Evolutionary conservation across 208 protist genomes (phyloP).

Genomic region (Herpetomonas samuelpessoai): DNA sequence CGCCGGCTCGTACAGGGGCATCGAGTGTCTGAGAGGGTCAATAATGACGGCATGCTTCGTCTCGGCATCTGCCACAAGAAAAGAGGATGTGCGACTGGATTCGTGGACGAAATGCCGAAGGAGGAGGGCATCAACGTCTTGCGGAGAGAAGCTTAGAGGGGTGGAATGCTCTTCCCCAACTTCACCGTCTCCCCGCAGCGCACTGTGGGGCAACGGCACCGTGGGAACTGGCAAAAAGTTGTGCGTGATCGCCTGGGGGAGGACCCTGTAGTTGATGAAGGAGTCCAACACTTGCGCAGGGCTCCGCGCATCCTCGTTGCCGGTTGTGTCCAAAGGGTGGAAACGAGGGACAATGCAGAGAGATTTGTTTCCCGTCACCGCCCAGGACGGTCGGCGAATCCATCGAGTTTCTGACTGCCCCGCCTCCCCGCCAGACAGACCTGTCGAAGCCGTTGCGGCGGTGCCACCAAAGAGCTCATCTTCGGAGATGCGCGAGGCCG

Average conservation of each 20-base stretch:
- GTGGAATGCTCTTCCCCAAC: background rate
- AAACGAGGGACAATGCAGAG: conserved; percentile 26
- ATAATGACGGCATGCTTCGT: conserved; percentile 29
- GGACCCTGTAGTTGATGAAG: conserved; percentile 69
- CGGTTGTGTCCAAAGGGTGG: conserved; percentile 1
- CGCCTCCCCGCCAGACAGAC: background rate
- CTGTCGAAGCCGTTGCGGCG: background rate
- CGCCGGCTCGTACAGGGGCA: conserved; percentile 35
- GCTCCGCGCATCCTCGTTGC: background rate
- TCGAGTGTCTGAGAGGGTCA: conserved; percentile 42
- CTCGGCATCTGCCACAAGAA: conserved; percentile 44
- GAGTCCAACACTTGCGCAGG: conserved; percentile 28
- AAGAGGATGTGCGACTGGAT: conserved; percentile 57
- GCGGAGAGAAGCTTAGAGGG: conserved; percentile 4
- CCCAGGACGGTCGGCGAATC: conserved; percentile 14
- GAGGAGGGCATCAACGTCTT: conserved; percentile 17
- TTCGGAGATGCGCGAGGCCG: conserved; percentile 32
- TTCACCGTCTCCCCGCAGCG: no score
- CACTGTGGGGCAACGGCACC: no score
- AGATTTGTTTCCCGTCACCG: conserved; percentile 25
- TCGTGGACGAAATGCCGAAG: conserved; percentile 83
- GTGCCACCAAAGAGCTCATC: conserved; percentile 34
- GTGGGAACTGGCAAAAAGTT: conserved; percentile 17
- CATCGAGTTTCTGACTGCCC: background rate
- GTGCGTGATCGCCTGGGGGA: conserved; percentile 58